Evolutionary conservation across 1,284 basidiomycete species (phyloP).

Genomic region (Cutaneotrichosporon cavernicola): DNA sequence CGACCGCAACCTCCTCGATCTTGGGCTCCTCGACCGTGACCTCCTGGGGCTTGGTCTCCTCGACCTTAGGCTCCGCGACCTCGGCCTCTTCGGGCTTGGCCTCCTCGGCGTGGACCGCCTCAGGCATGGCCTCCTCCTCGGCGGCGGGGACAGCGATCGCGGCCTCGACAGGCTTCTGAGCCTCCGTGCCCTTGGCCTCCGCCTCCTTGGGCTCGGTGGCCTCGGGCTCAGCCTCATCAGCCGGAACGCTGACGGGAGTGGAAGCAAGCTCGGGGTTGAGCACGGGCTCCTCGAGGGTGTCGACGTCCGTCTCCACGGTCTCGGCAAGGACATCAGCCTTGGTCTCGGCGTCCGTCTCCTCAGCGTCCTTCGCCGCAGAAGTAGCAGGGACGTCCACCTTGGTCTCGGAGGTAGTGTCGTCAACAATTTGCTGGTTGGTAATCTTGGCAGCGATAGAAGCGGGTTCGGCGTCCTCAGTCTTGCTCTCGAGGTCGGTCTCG

Average conservation of each 20-base stretch:
- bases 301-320: background rate
- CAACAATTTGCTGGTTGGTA: background rate
- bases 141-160: background rate
- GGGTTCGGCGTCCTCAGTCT: background rate
- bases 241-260: background rate
- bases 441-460: background rate
- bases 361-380: too few species aligned
- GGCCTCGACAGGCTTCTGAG: conserved; percentile 2
- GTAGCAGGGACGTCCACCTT: conserved; percentile 5
- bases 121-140: background rate
- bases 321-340: background rate
- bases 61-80: background rate
- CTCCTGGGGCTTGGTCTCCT: background rate
- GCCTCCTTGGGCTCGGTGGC: background rate
- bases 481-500: background rate
- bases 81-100: background rate
- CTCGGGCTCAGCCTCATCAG: background rate
- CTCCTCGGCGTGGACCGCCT: conserved; percentile 4
- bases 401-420: background rate
- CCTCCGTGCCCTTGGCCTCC: background rate
- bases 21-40: background rate
- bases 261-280: background rate
- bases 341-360: background rate
- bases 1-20: background rate
- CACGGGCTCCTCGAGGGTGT: background rate